Conservation (phyloP, 306 rosid genomes). For the Ormosia emarginata region DNA sequence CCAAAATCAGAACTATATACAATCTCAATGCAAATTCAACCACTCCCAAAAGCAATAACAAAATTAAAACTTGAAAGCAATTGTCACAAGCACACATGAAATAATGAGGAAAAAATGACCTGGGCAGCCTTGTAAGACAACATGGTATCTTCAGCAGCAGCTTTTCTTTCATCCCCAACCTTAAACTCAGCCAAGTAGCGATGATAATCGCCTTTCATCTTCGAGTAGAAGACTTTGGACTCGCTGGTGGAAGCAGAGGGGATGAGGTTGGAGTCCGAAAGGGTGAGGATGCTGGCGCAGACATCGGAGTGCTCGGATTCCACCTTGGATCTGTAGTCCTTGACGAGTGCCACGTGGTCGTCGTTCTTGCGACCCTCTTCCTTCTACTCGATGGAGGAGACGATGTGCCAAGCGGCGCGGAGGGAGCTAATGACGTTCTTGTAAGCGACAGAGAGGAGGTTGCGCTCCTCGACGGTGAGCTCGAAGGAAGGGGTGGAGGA, state of each 20-base stretch:
- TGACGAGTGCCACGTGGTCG: slow-evolving; percentile 56
- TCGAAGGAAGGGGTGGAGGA: slow-evolving; percentile 61
- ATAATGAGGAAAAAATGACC: slow-evolving; percentile 7
- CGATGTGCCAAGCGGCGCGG: slow-evolving; percentile 75
- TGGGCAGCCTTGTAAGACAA: slow-evolving; percentile 73
- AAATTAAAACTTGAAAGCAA: not conserved
- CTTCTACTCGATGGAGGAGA: slow-evolving; percentile 73
- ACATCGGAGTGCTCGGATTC: slow-evolving; percentile 53
- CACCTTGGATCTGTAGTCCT: slow-evolving; percentile 72
- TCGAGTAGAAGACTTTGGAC: slow-evolving; percentile 66
- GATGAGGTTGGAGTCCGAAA: slow-evolving; percentile 53
- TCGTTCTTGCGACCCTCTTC: slow-evolving; percentile 74
- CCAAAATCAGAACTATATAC: not conserved
- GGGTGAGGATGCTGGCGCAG: slow-evolving; percentile 49
- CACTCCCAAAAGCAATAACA: too few species aligned
- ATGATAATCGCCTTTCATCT: slow-evolving; percentile 82
- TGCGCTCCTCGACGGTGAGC: slow-evolving; percentile 67
- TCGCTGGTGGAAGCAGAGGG: slow-evolving; percentile 58
- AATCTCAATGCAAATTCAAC: not conserved
- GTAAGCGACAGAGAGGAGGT: slow-evolving; percentile 67
- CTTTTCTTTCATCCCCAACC: slow-evolving; percentile 53
- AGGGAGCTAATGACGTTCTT: slow-evolving; percentile 78
- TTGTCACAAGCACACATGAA: too few species aligned
- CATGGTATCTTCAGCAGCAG: slow-evolving; percentile 78
- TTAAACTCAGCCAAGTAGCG: slow-evolving; percentile 74